phyloP scores from a whole-genome alignment of 257 asterid genomes.

The Solanum chiquidenum region DNA sequence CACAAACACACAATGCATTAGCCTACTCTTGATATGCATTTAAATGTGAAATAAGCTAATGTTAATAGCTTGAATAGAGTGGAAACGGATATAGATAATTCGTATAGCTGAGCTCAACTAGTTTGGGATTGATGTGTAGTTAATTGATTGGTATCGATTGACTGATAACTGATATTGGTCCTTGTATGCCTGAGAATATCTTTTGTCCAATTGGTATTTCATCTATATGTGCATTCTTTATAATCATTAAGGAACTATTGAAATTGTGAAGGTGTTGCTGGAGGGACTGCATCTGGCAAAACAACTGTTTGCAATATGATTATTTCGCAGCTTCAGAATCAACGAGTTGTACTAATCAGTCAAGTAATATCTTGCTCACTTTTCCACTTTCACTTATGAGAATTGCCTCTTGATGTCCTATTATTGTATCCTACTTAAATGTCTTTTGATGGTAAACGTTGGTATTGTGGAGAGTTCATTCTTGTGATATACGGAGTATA shows the following conservation, averaged over 20 bases:
- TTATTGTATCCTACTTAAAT: not conserved
- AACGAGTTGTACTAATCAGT: slow-evolving; percentile 75
- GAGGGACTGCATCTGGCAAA: slow-evolving; percentile 97
- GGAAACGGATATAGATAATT: not conserved
- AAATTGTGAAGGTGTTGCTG: slow-evolving; percentile 72
- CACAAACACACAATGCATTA: not conserved
- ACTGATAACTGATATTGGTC: not conserved
- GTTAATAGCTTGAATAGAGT: not conserved
- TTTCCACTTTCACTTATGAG: not conserved
- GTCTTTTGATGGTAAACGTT: not conserved
- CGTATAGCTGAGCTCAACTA: not conserved
- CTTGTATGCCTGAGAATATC: not conserved
- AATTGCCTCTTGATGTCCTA: not conserved
- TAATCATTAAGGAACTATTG: not conserved
- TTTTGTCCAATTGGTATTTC: not conserved
- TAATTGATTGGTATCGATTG: not conserved
- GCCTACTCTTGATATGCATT: not conserved
- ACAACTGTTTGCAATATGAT: slow-evolving; percentile 89
- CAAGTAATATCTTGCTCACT: slow-evolving; percentile 38
- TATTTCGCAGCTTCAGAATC: slow-evolving; percentile 76
- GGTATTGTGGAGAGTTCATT: not conserved
- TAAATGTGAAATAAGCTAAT: not conserved
- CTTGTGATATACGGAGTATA: not conserved
- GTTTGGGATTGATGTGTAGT: not conserved
- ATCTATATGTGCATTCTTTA: not conserved